phyloP scores from a whole-genome alignment of 768 basidiomycete species.

The Xerocomus brunneocitrinus region DNA sequence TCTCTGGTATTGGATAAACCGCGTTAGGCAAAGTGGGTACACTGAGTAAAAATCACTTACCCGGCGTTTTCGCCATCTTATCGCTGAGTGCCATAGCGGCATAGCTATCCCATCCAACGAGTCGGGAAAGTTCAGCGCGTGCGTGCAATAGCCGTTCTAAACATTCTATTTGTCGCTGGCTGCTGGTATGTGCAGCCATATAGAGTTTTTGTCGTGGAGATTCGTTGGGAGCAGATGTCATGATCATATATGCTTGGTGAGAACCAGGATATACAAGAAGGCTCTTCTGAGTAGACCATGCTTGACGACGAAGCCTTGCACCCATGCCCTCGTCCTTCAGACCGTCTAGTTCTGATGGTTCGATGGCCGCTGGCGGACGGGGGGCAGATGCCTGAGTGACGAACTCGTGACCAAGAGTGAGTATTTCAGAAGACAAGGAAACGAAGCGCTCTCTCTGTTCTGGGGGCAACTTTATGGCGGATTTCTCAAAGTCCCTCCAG shows the following conservation, averaged over 20 bases:
- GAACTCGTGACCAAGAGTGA: slow-evolving; percentile 84
- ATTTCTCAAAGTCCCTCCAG: slow-evolving; percentile 96
- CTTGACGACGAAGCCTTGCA: slow-evolving; percentile 65
- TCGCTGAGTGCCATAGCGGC: slow-evolving; percentile 84
- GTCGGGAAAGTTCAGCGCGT: slow-evolving; percentile 74
- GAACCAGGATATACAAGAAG: slow-evolving; percentile 81
- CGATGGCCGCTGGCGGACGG: slow-evolving; percentile 63
- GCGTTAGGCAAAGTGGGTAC: slow-evolving; percentile 1
- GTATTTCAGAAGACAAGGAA: slow-evolving; percentile 82
- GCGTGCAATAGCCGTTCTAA: slow-evolving; percentile 73
- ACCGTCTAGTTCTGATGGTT: slow-evolving; percentile 64
- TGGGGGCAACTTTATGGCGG: slow-evolving; percentile 85
- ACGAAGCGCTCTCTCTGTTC: slow-evolving; percentile 79
- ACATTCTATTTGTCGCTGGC: slow-evolving; percentile 66
- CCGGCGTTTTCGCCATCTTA: slow-evolving; percentile 97
- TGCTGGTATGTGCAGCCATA: slow-evolving; percentile 75
- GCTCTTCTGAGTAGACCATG: slow-evolving; percentile 70
- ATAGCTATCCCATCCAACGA: slow-evolving; percentile 84
- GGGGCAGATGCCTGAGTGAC: slow-evolving; percentile 60
- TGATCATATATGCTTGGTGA: slow-evolving; percentile 89
- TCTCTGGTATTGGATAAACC: slow-evolving; percentile 42
- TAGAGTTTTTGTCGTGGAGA: slow-evolving; percentile 80
- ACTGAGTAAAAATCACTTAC: slow-evolving; percentile 36
- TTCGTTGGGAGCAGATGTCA: slow-evolving; percentile 82
- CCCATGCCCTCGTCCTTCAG: slow-evolving; percentile 77